These are phyloP conservation scores for Orbilia javanica DNA, from an alignment of 2,329 filamentous ascomycete genomes.

Conservation along the genomic window DNA sequence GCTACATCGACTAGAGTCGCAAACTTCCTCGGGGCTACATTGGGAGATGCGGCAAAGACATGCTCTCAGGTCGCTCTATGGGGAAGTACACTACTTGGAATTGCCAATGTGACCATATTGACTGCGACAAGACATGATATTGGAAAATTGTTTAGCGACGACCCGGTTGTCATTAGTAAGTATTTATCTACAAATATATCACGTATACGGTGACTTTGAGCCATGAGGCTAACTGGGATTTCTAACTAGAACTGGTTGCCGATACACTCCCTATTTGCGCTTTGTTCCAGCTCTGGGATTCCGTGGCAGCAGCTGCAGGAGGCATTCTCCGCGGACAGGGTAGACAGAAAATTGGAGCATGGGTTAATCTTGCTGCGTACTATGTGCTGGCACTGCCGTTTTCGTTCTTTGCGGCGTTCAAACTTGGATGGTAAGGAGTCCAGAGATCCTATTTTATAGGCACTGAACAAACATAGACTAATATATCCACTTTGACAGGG, in stretches of 20 bases:
- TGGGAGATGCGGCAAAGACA: conserved; percentile 82
- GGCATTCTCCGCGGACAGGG: conserved; percentile 89
- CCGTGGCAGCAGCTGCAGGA: conserved; percentile 81
- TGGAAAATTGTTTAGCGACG: conserved; percentile 81
- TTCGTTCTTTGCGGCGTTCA: conserved; percentile 82
- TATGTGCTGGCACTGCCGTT: conserved; percentile 88
- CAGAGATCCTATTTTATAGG: not conserved
- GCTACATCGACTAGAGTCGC: conserved; percentile 89
- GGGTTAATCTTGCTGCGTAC: conserved; percentile 86
- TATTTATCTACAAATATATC: not conserved
- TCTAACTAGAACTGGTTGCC: conserved; percentile 72
- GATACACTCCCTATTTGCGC: conserved; percentile 82
- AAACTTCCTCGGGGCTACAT: conserved; percentile 88
- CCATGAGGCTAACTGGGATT: not conserved
- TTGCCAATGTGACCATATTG: conserved; percentile 81
- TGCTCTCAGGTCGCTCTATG: conserved; percentile 73
- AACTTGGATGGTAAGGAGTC: conserved; percentile 73
- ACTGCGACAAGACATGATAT: conserved; percentile 78
- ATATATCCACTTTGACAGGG: conserved; percentile 61
- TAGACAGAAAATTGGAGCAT: conserved; percentile 88
- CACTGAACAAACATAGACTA: not conserved
- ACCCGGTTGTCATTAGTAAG: conserved; percentile 73
- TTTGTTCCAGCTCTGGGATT: conserved; percentile 90
- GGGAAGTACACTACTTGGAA: conserved; percentile 77
- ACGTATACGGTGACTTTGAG: not conserved